Base-by-base conservation (phyloP, 805 yeast species). In the Spencermartinsiella europaea region DNA sequence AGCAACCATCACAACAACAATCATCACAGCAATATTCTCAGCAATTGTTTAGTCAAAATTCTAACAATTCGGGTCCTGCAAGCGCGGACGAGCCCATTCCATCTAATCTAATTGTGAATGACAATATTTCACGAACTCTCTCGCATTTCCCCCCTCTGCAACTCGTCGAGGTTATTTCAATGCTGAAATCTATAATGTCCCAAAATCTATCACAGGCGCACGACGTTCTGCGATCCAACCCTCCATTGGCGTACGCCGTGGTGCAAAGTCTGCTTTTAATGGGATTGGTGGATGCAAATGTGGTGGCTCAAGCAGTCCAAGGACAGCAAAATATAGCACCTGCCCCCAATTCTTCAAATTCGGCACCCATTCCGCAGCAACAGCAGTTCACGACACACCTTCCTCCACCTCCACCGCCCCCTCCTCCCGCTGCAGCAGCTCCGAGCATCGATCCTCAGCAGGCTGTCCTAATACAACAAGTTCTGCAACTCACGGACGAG, bases 241-340 rank as follows among this genome's bases (percentile, higher is more conserved):
- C 93, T 0, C 95, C 86, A 58, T 68, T 89, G 44, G 68, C 84
- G 1, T 86, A 81, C 59, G 88, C 93, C 0, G 66, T 88, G 27
- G 85, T 88, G 1, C 95, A 89, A 60, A 72, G 82, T 1, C 65
- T 85, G 45, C 62, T 81, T 50, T 63, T 62, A 49, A 65, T 66
- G 58, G 71, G 66, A 21, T 58, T 61, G 34, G 66, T 60, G 14
- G 63, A 58, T 36, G 66, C 49, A 21, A 46, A 52, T 27, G 61
- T 57, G 1, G 58, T 57, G 10, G 45, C 51, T 14, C 55, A 57
- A 41, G 59, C 56, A 2, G 51, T 53, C 41, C 58, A 16, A 15
- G 21, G 22, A 12, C 42, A 38, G 22, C 31, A 25, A 12, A 25
- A 25, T 25, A 12, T 25, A 12, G 41, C 34, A n/a, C 21, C 46